Percentiles rank a stretch among this genome's conserved stretches.
These are phyloP conservation scores for Penicillium sp. DNA, from an alignment of 2,329 filamentous ascomycete genomes.

Conservation along the genomic window DNA sequence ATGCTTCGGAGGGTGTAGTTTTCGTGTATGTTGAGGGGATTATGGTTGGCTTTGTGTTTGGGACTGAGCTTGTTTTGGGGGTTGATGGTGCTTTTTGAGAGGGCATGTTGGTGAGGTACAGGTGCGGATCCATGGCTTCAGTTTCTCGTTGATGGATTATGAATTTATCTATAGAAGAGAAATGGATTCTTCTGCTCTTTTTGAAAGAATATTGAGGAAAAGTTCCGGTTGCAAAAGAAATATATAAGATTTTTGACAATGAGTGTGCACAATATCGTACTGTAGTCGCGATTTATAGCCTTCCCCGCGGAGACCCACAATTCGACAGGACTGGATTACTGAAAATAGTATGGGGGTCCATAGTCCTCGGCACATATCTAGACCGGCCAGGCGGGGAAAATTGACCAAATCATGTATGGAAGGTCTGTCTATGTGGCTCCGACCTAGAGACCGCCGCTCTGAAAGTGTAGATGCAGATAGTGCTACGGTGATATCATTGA, in stretches of 20 bases:
- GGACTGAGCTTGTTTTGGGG: neutral
- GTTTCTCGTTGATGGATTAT: neutral
- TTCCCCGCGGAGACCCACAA: neutral
- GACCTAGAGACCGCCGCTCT: neutral
- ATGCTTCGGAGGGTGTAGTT: slow-evolving; percentile 21
- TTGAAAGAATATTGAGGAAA: neutral
- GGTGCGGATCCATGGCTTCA: neutral
- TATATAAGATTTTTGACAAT: neutral
- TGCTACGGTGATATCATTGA: no score
- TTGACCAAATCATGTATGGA: neutral
- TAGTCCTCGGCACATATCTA: neutral
- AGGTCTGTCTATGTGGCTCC: neutral
- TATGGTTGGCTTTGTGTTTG: slow-evolving; percentile 10
- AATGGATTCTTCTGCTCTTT: neutral
- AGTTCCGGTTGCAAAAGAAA: neutral
- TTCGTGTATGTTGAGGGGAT: slow-evolving; percentile 14
- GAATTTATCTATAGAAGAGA: neutral
- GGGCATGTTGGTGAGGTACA: neutral
- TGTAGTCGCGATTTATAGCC: neutral
- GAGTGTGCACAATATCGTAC: neutral
- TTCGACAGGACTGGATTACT: neutral
- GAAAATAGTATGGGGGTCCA: neutral
- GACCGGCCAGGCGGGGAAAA: neutral
- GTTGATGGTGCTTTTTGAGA: neutral
- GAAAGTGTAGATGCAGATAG: neutral